Percentiles rank a stretch among this genome's conserved stretches.
phyloP scores from a whole-genome alignment of 176 grass and related monocot species.

The Sorghum bicolor region Sorghum_bicolor_NCBIv3 NC_012879.2:54809501-54810000 shows the following conservation, averaged over 20 bases:
- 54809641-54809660: neutral
- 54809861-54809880: conserved; percentile 37
- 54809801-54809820: neutral
- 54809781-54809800: neutral
- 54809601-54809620: neutral
- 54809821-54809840: neutral
- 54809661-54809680: neutral
- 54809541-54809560: neutral
- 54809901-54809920: neutral
- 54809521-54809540: neutral
- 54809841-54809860: conserved; percentile 1
- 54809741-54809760: neutral
- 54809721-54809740: neutral
- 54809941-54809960: conserved; percentile 21
- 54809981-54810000: neutral
- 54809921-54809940: neutral
- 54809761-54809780: neutral
- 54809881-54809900: neutral
- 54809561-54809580: neutral
- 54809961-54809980: conserved; percentile 32
- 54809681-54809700: neutral
- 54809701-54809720: neutral
- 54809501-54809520: neutral
- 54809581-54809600: neutral
- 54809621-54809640: neutral